Conservation (phyloP, 345 rosid species). For the Noccaea caerulescens region DNA sequence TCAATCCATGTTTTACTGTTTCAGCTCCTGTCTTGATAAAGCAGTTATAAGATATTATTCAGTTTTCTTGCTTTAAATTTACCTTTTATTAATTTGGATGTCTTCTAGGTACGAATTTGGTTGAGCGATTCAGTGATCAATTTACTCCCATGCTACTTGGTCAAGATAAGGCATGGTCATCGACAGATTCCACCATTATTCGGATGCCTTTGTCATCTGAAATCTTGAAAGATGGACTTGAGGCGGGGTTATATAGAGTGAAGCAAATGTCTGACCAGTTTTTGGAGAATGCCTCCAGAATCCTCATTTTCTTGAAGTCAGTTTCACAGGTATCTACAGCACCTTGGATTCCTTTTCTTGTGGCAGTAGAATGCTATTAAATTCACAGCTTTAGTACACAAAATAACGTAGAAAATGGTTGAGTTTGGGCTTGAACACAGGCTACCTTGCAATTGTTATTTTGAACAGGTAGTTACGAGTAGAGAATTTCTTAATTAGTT, state of each 20-base stretch:
- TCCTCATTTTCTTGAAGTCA: slow-evolving; percentile 79
- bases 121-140: slow-evolving; percentile 79
- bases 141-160: slow-evolving; percentile 83
- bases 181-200: slow-evolving; percentile 73
- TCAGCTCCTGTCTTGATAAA: slow-evolving; percentile 28
- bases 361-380: slow-evolving; percentile 15
- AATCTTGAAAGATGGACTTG: slow-evolving; percentile 75
- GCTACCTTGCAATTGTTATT: slow-evolving; percentile 18
- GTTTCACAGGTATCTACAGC: slow-evolving; percentile 64
- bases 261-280: slow-evolving; percentile 67
- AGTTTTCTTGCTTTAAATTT: slow-evolving; percentile 19
- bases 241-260: slow-evolving; percentile 65
- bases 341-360: not conserved
- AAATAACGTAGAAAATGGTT: slow-evolving; percentile 4
- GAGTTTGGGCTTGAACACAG: slow-evolving; percentile 14
- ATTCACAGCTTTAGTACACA: not conserved
- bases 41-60: slow-evolving; percentile 2
- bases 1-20: slow-evolving; percentile 12
- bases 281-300: slow-evolving; percentile 75
- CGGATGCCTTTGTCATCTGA: slow-evolving; percentile 90
- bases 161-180: slow-evolving; percentile 69
- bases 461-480: slow-evolving; percentile 4
- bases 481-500: not conserved
- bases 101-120: slow-evolving; percentile 78
- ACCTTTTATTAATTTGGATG: slow-evolving; percentile 28